Evolutionary conservation across 768 basidiomycete genomes (phyloP).

Genomic region (Udeniomyces megalosporus): DNA sequence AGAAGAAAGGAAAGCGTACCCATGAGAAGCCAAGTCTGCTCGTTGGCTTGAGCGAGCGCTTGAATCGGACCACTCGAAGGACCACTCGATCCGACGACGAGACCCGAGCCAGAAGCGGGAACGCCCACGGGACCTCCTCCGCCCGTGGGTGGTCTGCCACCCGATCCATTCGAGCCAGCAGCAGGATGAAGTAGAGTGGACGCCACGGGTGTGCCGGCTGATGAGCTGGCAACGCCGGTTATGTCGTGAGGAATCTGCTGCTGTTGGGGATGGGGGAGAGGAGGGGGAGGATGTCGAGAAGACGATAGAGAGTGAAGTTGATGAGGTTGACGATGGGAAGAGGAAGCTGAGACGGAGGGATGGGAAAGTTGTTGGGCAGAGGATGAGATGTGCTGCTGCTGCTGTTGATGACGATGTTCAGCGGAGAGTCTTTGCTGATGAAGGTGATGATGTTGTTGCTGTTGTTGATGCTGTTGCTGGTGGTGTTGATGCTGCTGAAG

Average conservation of each 20-base stretch:
- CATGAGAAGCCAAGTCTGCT: conserved; percentile 88
- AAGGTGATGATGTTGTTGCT: neutral
- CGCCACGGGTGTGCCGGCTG: neutral
- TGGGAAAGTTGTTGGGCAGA: too few relatives aligned
- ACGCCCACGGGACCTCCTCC: neutral
- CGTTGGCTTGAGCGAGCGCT: conserved; percentile 71
- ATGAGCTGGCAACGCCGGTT: too few relatives aligned
- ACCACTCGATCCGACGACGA: neutral
- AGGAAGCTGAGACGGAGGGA: too few relatives aligned
- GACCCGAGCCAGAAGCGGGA: too few relatives aligned
- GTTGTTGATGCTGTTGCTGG: neutral
- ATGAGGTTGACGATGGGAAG: neutral
- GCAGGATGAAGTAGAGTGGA: neutral
- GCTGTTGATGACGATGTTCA: neutral
- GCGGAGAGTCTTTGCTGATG: neutral
- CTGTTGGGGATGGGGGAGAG: neutral
- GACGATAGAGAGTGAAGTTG: neutral
- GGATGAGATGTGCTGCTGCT: too few relatives aligned
- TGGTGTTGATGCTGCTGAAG: neutral
- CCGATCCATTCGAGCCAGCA: neutral
- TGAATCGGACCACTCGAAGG: conserved; percentile 31
- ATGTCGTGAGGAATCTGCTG: too few relatives aligned
- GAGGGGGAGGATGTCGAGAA: neutral
- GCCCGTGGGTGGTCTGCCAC: neutral
- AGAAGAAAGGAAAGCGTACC: conserved; percentile 36